Evolutionary conservation across 2,329 filamentous ascomycete genomes (phyloP).

Genomic region (Phialocephala sp.): DNA sequence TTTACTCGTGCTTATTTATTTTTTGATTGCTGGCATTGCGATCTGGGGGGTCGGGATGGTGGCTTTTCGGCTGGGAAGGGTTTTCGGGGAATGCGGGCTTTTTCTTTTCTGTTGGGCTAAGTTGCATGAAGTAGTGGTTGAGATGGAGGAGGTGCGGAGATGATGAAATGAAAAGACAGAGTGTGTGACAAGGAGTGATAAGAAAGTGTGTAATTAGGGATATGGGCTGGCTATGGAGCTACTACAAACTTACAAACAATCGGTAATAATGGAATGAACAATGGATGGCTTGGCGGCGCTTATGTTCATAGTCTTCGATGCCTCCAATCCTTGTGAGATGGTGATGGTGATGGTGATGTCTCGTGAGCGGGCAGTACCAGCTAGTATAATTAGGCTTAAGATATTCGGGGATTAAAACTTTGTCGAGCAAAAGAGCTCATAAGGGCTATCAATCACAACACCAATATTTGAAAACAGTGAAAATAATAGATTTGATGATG

Average conservation of each 20-base stretch:
- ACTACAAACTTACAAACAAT: constrained; percentile 1
- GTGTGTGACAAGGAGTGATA: neutral
- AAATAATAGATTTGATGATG: too few relatives aligned
- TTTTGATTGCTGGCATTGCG: constrained; percentile 17
- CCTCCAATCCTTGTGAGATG: too few relatives aligned
- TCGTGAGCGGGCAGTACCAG: too few relatives aligned
- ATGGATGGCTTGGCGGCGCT: constrained; percentile 11
- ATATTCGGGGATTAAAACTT: too few relatives aligned
- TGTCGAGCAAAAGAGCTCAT: too few relatives aligned
- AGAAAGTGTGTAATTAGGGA: constrained; percentile 15
- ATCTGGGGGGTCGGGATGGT: constrained; percentile 13
- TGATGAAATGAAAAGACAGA: neutral
- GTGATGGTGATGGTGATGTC: too few relatives aligned
- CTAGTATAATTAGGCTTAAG: too few relatives aligned
- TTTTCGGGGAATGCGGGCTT: constrained; percentile 7
- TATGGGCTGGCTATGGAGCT: neutral
- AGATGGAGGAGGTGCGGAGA: neutral
- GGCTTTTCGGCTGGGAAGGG: constrained; percentile 9
- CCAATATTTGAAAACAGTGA: too few relatives aligned
- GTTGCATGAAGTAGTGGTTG: neutral
- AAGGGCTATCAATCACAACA: too few relatives aligned
- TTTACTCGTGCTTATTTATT: neutral
- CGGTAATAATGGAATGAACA: constrained; percentile 16
- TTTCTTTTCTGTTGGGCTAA: neutral
- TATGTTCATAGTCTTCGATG: too few relatives aligned